These are phyloP conservation scores for Xylaria sp. DNA, from an alignment of 2,329 filamentous ascomycete genomes.

Conservation along the genomic window DNA sequence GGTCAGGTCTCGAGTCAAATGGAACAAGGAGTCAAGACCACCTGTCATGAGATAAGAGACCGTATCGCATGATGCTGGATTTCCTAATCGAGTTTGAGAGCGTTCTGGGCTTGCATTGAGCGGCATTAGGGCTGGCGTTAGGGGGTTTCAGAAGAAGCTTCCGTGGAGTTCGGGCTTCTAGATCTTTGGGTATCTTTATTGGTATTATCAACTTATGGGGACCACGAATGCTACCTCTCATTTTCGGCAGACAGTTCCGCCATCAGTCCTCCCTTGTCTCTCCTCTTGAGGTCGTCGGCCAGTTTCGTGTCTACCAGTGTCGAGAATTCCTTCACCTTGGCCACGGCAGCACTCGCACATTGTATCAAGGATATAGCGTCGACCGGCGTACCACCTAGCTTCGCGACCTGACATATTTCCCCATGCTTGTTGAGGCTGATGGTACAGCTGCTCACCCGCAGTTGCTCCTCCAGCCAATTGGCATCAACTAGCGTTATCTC, in stretches of 20 bases:
- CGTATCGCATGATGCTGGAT: slow-evolving; percentile 20
- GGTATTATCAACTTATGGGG: slow-evolving; percentile 33
- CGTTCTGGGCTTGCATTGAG: slow-evolving; percentile 44
- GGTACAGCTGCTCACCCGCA: slow-evolving; percentile 77
- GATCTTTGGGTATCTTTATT: slow-evolving; percentile 53
- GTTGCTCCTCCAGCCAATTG: slow-evolving; percentile 78
- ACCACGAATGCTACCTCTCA: slow-evolving; percentile 67
- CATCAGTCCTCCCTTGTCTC: slow-evolving; percentile 81
- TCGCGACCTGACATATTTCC: slow-evolving; percentile 90
- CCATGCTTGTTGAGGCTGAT: slow-evolving; percentile 90
- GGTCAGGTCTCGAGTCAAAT: slow-evolving; percentile 90
- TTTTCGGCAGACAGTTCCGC: slow-evolving; percentile 86
- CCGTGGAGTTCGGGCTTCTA: slow-evolving; percentile 36
- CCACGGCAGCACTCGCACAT: slow-evolving; percentile 78
- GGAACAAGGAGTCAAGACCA: slow-evolving; percentile 94
- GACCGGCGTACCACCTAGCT: slow-evolving; percentile 84
- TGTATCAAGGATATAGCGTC: slow-evolving; percentile 82
- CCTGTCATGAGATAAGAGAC: slow-evolving; percentile 82
- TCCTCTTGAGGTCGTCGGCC: slow-evolving; percentile 79
- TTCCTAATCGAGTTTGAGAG: slow-evolving; percentile 36
- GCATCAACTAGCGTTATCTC: slow-evolving; percentile 79
- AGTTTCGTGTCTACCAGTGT: slow-evolving; percentile 77
- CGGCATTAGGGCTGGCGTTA: slow-evolving; percentile 46
- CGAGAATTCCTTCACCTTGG: slow-evolving; percentile 84
- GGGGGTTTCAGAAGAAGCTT: slow-evolving; percentile 34